Conservation (phyloP, 257 asterid species). For the Salvia miltiorrhiza region DNA sequence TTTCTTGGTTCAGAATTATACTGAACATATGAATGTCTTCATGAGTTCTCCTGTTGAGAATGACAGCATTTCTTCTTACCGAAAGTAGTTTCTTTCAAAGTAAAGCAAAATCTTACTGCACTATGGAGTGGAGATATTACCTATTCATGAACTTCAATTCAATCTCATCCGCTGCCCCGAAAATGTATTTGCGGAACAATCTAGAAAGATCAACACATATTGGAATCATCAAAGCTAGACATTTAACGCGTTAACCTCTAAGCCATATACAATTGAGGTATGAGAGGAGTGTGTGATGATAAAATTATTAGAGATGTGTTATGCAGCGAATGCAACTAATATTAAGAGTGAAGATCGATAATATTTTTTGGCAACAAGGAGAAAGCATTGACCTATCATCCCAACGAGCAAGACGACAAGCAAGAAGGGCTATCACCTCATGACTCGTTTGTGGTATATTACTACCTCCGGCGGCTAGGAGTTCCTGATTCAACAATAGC, state of each 20-base stretch:
- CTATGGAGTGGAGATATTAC: constrained; percentile 14
- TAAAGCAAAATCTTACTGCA: not conserved
- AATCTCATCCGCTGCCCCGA: constrained; percentile 53
- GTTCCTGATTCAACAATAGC: constrained; percentile 32
- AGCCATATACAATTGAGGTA: not conserved
- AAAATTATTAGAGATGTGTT: too few relatives aligned
- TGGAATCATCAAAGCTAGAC: not conserved
- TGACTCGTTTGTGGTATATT: constrained; percentile 42
- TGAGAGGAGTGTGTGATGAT: not conserved
- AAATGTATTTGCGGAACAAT: constrained; percentile 46
- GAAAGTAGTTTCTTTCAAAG: not conserved
- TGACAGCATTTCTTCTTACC: not conserved
- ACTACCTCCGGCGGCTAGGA: constrained; percentile 46
- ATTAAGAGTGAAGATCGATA: not conserved
- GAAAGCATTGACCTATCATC: constrained; percentile 39
- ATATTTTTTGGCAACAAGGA: not conserved
- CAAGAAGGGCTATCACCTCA: constrained; percentile 44
- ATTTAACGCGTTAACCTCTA: not conserved
- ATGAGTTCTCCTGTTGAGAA: constrained; percentile 37
- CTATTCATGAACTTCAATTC: constrained; percentile 55
- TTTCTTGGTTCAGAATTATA: constrained; percentile 45
- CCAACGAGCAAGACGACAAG: constrained; percentile 52
- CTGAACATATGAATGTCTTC: constrained; percentile 47
- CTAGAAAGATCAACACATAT: constrained; percentile 11
- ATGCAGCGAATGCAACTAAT: too few relatives aligned